phyloP scores from a whole-genome alignment of 768 basidiomycete genomes.

The Crassisporium funariophilum region DNA sequence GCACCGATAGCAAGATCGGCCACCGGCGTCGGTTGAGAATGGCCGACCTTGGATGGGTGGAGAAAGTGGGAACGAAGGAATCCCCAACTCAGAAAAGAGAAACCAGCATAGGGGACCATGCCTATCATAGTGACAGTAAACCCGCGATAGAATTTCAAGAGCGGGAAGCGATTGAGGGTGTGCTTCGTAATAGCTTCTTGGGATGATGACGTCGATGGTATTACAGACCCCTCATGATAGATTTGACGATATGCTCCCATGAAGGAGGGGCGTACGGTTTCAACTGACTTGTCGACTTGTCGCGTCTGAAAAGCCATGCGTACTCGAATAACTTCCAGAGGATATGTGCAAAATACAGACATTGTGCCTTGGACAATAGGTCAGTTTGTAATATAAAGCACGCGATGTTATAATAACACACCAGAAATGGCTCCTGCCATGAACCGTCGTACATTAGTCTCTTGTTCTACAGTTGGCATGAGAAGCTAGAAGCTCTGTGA shows the following conservation, averaged over 20 bases:
- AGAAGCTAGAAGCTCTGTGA: slow-evolving; percentile 54
- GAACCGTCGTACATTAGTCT: slow-evolving; percentile 82
- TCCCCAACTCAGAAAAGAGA: slow-evolving; percentile 93
- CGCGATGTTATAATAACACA: slow-evolving; percentile 34
- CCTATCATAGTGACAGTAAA: slow-evolving; percentile 90
- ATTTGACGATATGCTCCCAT: slow-evolving; percentile 60
- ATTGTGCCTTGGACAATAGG: slow-evolving; percentile 58
- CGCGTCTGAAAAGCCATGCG: slow-evolving; percentile 88
- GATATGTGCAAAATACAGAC: slow-evolving; percentile 93
- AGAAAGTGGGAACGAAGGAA: slow-evolving; percentile 64
- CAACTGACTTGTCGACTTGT: slow-evolving; percentile 23
- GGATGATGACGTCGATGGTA: slow-evolving; percentile 25
- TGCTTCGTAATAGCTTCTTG: slow-evolving; percentile 22
- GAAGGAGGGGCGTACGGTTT: slow-evolving; percentile 49
- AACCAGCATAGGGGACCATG: slow-evolving; percentile 95
- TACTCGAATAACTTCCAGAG: slow-evolving; percentile 92
- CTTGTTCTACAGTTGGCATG: slow-evolving; percentile 79
- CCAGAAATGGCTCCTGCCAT: slow-evolving; percentile 87
- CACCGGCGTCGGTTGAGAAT: slow-evolving; percentile 41
- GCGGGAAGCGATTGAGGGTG: slow-evolving; percentile 62
- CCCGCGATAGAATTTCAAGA: slow-evolving; percentile 96
- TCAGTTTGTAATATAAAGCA: slow-evolving; percentile 1
- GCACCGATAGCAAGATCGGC: slow-evolving; percentile 86
- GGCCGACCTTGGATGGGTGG: slow-evolving; percentile 41
- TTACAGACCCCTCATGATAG: slow-evolving; percentile 61